Evolutionary conservation across 192 early-diverging fungal genomes (phyloP), one percentile per base, ranked within the genome.

Genomic region (Coemansia sp.): DNA sequence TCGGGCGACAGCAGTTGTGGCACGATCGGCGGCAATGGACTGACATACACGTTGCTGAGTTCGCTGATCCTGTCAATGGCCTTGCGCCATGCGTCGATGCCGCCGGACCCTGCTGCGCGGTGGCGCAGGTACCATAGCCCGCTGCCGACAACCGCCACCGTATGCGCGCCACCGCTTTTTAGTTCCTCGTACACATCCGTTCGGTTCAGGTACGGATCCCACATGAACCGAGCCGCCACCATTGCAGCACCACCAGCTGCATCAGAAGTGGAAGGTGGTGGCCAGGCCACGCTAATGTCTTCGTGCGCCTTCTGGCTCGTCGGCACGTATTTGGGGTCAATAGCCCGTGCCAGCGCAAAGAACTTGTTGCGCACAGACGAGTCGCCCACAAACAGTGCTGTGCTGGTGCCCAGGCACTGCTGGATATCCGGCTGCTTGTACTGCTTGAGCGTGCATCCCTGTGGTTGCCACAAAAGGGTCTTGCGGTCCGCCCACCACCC

Each of bases 71-170:
- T 23, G 50, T 84, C 73, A 28, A 87, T 70, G 19, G 61, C 50
- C 3, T 33, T 22, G 17, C 72, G 74, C 85, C 85, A 89, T 28
- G 55, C 54, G 1, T 65, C 57, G 0, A 76, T 45, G 0, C 82
- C 87, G 29, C 74, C 76, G 0, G 68, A 62, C 40, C 41, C 67
- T 4, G 68, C 79, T 7, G 65, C 56, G 9, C 45, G 45, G 58
- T 88, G 78, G 13, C 83, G 76, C 72, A 92, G 63, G 65, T 84
- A 83, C 91, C 91, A 92, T 7, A 82, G 33, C 4, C 91, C 91
- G 17, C 78, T 67, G 10, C 86, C 85, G 14, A 84, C 33, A 23
- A 87, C 60, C 45, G 42, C 56, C 58, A 50, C 34, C 30, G 37
- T 50, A 44, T 19, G 52, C 50, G 48, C n/a, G n/a, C n/a, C n/a